phyloP scores from a whole-genome alignment of 768 basidiomycete species.

The Ramaria sp. region DNA sequence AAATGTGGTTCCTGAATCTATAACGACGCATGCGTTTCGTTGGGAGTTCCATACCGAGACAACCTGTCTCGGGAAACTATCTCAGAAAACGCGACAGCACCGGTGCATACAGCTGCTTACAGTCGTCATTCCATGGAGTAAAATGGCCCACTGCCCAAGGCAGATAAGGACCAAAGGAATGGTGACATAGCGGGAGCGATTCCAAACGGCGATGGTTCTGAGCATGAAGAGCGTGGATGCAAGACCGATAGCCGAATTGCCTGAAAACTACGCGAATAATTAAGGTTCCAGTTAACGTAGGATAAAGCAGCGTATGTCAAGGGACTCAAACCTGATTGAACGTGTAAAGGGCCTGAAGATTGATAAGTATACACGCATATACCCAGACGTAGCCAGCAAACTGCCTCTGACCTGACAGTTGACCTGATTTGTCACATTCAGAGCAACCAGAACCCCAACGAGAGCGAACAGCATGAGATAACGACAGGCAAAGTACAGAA shows the following conservation, averaged over 20 bases:
- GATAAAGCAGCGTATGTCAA: conserved; percentile 9
- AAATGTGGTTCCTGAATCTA: conserved; percentile 40
- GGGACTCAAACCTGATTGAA: conserved; percentile 47
- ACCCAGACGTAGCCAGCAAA: conserved; percentile 43
- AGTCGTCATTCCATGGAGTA: conserved; percentile 50
- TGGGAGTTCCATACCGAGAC: conserved; percentile 39
- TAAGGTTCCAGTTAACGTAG: background rate
- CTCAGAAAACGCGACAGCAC: background rate
- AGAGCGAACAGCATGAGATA: conserved; percentile 63
- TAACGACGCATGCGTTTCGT: conserved; percentile 37
- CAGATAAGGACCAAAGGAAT: conserved; percentile 42
- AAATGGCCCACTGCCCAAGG: conserved; percentile 52
- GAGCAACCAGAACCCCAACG: conserved; percentile 43
- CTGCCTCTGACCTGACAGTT: background rate
- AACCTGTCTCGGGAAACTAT: background rate
- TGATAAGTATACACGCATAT: conserved; percentile 20
- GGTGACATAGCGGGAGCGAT: conserved; percentile 41
- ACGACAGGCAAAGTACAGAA: conserved; percentile 60
- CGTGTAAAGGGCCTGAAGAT: conserved; percentile 44
- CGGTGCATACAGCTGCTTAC: background rate
- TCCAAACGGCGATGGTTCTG: conserved; percentile 59
- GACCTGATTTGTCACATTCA: background rate
- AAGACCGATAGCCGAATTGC: conserved; percentile 1
- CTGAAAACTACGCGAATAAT: background rate
- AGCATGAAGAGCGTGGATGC: conserved; percentile 13